A percentile compares a stretch with the other conserved stretches of the same genome.
These are phyloP conservation scores for Aureobasidium sp. DNA, from an alignment of 2,329 filamentous ascomycete species.

Conservation along the genomic window DNA sequence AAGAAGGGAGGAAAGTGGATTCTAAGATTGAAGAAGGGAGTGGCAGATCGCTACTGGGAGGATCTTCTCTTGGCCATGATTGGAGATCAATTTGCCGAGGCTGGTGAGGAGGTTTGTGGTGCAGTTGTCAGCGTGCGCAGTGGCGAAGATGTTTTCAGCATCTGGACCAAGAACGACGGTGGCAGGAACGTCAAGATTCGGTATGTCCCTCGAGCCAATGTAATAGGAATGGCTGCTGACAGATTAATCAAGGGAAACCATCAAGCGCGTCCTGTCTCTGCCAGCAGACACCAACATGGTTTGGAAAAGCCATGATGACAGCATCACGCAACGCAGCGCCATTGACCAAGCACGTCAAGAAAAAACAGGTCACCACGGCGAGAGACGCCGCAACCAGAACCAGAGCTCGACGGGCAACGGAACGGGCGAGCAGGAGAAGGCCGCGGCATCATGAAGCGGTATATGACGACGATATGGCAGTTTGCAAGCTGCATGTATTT, in stretches of 20 bases:
- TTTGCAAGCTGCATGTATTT: neutral
- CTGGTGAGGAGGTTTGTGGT: constrained; percentile 88
- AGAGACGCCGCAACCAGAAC: constrained; percentile 38
- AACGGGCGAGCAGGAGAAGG: constrained; percentile 11
- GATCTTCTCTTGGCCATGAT: constrained; percentile 83
- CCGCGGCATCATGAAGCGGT: neutral
- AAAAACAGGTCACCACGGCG: constrained; percentile 47
- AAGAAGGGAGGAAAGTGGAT: constrained; percentile 97
- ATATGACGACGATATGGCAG: constrained; percentile 1
- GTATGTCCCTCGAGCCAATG: constrained; percentile 44
- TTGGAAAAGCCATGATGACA: constrained; percentile 94
- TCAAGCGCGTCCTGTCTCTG: constrained; percentile 82
- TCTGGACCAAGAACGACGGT: constrained; percentile 93
- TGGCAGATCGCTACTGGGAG: constrained; percentile 96
- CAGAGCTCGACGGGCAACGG: constrained; percentile 11
- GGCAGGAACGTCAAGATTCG: constrained; percentile 93
- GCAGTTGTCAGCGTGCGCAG: constrained; percentile 90
- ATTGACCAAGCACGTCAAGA: constrained; percentile 90
- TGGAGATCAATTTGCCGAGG: constrained; percentile 89
- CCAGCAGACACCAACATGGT: constrained; percentile 84
- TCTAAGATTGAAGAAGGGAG: constrained; percentile 91
- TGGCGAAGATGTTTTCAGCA: constrained; percentile 93
- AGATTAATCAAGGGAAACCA: constrained; percentile 65
- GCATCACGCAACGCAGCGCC: constrained; percentile 82
- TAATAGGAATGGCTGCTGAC: constrained; percentile 16